Evolutionary conservation across 148 eudicot species (phyloP), one percentile per base, ranked within the genome.

Genomic region (Tetragonia tetragonoides): DNA sequence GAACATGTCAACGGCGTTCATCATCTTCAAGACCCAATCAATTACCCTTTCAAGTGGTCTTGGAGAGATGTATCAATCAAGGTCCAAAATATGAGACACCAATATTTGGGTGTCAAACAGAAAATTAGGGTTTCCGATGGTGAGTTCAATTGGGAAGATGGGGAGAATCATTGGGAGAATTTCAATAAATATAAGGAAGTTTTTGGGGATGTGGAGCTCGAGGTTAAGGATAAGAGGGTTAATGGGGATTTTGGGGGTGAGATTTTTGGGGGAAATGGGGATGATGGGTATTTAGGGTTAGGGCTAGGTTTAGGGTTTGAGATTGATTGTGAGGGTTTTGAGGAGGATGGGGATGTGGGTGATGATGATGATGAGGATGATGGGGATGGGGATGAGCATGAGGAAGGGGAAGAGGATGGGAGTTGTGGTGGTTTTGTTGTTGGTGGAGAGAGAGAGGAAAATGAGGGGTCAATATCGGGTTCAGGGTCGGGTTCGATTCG

Each of bases 21-120:
- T 77, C 95, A 92, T 77, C 86, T 85, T 39, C 85, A 51, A 4
- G 93, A 90, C 76, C 93, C 95, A 7, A 6, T 82, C 72, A 79
- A 56, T 54, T 92, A 83, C 83, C 98, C 97, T 40, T 94, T 92
- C 84, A 85, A 84, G 76, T 94, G 97, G 97, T 81, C 93, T 6
- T 94, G 98, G 98, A 89, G 97, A 4, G 98, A 94, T 71, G 95
- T 94, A 0, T 94, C 98, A 3, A 90, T 92, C 77, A 94, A 94
- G 78, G 91, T 94, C 20, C 98, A 94, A 77, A 94, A 94, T 83
- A 94, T 94, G 98, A 85, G 98, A 70, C 97, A 94, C 70, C 98
- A 92, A 84, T 94, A 92, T 79, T 57, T 94, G 79, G 98, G 98
- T 37, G 97, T 94, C 61, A 92, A 92, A 86, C 93, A 87, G 85